Conservation (phyloP, 106 monocot genomes). For the Platanthera guangdongensis region DNA sequence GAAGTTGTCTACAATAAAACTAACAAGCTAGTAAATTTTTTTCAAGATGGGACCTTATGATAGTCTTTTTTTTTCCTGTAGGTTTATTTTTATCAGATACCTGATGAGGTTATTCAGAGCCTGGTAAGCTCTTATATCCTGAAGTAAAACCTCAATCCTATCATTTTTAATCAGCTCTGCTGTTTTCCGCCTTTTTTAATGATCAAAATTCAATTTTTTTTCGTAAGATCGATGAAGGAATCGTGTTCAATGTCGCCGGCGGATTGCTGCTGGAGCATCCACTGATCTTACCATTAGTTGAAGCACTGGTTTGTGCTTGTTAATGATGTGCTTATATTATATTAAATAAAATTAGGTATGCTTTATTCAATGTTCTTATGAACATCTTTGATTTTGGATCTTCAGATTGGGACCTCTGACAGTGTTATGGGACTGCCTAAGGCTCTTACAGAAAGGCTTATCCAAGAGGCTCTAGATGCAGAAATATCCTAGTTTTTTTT, state of each 20-base stretch:
- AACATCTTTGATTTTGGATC: not conserved
- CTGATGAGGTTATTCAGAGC: slow-evolving; percentile 61
- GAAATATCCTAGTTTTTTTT: not conserved
- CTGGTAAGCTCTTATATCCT: slow-evolving; percentile 36
- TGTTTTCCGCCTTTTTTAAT: too few relatives aligned
- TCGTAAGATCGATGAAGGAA: slow-evolving; percentile 60
- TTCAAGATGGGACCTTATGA: too few relatives aligned
- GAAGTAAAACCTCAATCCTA: not conserved
- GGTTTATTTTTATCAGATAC: slow-evolving; percentile 93
- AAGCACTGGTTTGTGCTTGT: slow-evolving; percentile 55
- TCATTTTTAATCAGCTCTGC: not conserved
- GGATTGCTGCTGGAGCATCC: slow-evolving; percentile 82
- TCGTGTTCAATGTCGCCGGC: slow-evolving; percentile 76
- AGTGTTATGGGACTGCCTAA: slow-evolving; percentile 85
- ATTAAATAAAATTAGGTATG: too few relatives aligned
- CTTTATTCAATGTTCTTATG: not conserved
- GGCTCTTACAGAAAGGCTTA: slow-evolving; percentile 60
- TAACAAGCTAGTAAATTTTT: too few relatives aligned
- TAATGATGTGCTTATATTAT: not conserved
- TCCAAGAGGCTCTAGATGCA: slow-evolving; percentile 34
- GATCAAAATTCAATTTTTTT: not conserved
- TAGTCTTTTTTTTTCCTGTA: slow-evolving; percentile 12
- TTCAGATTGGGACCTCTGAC: slow-evolving; percentile 62
- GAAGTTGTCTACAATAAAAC: too few relatives aligned
- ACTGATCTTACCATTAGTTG: slow-evolving; percentile 64